Conservation (phyloP, 2,329 filamentous ascomycete species). For the Colletotrichum sp. region DNA sequence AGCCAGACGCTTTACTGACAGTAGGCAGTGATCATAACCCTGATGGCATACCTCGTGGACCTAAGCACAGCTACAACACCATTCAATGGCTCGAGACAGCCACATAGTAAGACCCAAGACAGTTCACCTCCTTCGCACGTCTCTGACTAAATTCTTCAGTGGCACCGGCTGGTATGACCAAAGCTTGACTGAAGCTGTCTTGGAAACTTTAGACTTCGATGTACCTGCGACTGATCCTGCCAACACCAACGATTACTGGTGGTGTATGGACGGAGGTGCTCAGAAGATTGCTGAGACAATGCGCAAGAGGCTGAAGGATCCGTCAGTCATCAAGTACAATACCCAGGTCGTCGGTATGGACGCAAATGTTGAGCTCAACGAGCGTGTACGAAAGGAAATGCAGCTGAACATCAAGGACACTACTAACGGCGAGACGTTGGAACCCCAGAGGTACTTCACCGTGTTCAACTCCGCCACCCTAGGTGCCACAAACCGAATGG, state of each 20-base stretch:
- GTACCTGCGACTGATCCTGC: too few relatives aligned
- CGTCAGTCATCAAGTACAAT: neutral
- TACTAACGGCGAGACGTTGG: neutral
- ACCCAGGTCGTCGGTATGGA: neutral
- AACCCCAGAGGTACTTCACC: slow-evolving; percentile 17
- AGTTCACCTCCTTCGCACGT: too few relatives aligned
- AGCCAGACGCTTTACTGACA: too few relatives aligned
- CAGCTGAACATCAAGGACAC: neutral
- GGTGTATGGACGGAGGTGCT: slow-evolving; percentile 36
- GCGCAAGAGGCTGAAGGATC: neutral
- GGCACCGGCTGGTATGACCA: slow-evolving; percentile 30
- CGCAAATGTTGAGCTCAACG: too few relatives aligned
- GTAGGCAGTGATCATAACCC: too few relatives aligned
- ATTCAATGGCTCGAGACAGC: neutral
- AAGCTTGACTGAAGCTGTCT: slow-evolving; percentile 37
- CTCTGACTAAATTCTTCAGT: too few relatives aligned
- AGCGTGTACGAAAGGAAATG: too few relatives aligned
- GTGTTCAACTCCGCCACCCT: slow-evolving; percentile 34
- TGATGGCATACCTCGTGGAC: too few relatives aligned
- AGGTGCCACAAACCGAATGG: slow-evolving; percentile 29
- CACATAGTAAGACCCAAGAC: neutral
- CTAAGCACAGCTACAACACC: neutral
- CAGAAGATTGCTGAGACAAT: neutral
- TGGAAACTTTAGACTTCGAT: slow-evolving; percentile 36
- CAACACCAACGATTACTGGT: too few relatives aligned